Evolutionary conservation across 2,329 filamentous ascomycete genomes (phyloP).

Genomic region (Fusarium siculi): DNA sequence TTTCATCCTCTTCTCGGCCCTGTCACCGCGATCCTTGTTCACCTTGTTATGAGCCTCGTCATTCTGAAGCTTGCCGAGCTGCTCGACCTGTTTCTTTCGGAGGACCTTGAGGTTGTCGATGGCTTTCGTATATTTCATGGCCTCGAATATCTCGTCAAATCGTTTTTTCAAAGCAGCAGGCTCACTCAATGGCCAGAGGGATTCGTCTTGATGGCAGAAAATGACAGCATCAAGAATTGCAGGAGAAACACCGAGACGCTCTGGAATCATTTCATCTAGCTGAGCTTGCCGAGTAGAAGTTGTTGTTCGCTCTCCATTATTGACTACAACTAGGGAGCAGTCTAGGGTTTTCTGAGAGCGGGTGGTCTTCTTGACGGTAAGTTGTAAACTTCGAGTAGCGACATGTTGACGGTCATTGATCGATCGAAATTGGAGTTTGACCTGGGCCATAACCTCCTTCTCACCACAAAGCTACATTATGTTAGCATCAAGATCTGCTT

Average conservation of each 20-base stretch:
- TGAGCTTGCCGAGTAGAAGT: slow-evolving; percentile 85
- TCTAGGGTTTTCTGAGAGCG: slow-evolving; percentile 87
- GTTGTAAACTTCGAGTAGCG: slow-evolving; percentile 83
- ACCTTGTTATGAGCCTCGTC: slow-evolving; percentile 81
- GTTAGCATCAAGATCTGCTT: slow-evolving; percentile 3
- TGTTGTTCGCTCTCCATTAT: slow-evolving; percentile 81
- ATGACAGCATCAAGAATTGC: slow-evolving; percentile 95
- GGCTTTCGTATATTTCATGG: slow-evolving; percentile 94
- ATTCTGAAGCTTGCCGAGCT: slow-evolving; percentile 77
- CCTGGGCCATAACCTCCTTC: slow-evolving; percentile 88
- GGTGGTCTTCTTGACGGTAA: slow-evolving; percentile 84
- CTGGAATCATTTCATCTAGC: slow-evolving; percentile 84
- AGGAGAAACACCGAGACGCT: slow-evolving; percentile 87
- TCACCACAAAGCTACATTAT: slow-evolving; percentile 74
- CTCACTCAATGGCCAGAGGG: slow-evolving; percentile 94
- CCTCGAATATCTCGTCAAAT: slow-evolving; percentile 98
- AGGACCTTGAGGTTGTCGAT: slow-evolving; percentile 94
- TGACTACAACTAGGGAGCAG: slow-evolving; percentile 77
- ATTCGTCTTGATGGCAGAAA: slow-evolving; percentile 98
- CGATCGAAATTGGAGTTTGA: slow-evolving; percentile 87
- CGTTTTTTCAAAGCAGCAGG: slow-evolving; percentile 87
- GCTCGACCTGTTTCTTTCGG: slow-evolving; percentile 82
- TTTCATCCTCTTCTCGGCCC: slow-evolving; percentile 72
- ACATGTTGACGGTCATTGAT: slow-evolving; percentile 84
- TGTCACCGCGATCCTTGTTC: slow-evolving; percentile 86